Evolutionary conservation across 331 rosid genomes (phyloP), one percentile per base, ranked within the genome.

Genomic region (Malus hybrid): DNA sequence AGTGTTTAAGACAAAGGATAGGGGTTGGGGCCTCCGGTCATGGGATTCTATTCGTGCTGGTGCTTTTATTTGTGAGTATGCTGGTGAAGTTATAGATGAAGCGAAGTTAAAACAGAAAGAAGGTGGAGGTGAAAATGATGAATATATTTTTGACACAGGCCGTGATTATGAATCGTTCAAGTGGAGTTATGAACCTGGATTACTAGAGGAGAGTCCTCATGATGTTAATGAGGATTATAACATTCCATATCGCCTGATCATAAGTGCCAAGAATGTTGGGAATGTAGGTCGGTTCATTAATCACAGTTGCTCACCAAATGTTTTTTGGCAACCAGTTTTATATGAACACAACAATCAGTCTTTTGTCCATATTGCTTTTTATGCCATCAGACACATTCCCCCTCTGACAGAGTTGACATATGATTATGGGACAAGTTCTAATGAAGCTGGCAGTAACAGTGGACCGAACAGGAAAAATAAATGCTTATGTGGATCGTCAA

Each of bases 1-100:
- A 74, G 89, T 90, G 65, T 90, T 83, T 84, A 90, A 73, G 78
- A 88, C 96, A 32, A 80, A 65, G 73, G 81, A 83, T 76, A 84
- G 81, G 80, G 96, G 92, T 18, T 90, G 96, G 96, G 96, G 89
- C 75, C 87, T 88, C 34, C 82, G 90, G 60, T 79, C 96, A 32
- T 77, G 82, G 82, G 89, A 90, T 76, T 84, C 92, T 70, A 83
- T 88, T 68, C 92, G 89, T 39, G 87, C 90, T 5, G 92, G 96
- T 65, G 67, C 85, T 72, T 88, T 81, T 80, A 83, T 90, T 65
- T 90, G 90, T 39, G 92, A 90, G 79, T 90, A 84, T 86, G 92
- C 89, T 10, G 90, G 48, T 13, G 89, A 84, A 78, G 87, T 85
- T 73, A 76, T 88, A 77, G 90, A 88, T 14, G 81, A 42, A 42